These are phyloP conservation scores for Dendryphion nanum DNA, from an alignment of 2,329 filamentous ascomycete genomes.

Conservation along the genomic window DNA sequence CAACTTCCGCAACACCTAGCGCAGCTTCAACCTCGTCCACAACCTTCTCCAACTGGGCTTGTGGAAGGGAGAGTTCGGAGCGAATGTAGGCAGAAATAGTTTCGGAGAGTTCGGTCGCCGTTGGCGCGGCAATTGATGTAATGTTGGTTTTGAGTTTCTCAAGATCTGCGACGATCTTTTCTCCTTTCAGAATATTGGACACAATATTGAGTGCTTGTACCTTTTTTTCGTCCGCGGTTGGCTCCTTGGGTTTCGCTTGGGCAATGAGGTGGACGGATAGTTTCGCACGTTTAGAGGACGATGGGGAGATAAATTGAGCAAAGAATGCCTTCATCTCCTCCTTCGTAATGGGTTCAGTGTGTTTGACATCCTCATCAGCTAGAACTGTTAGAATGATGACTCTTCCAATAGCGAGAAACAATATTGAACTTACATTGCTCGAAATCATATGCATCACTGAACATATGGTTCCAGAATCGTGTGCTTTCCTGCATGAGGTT, in stretches of 20 bases:
- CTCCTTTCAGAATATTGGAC: conserved; percentile 46
- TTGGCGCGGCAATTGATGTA: conserved; percentile 45
- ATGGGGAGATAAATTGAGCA: conserved; percentile 69
- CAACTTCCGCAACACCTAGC: conserved; percentile 38
- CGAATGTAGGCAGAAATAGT: conserved; percentile 51
- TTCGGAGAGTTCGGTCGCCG: conserved; percentile 46
- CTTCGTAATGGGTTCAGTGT: conserved; percentile 74
- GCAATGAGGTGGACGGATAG: conserved; percentile 80
- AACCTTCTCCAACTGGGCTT: conserved; percentile 50
- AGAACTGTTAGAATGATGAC: too few relatives aligned
- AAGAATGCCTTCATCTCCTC: conserved; percentile 78
- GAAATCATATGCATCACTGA: conserved; percentile 86
- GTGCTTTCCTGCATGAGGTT: conserved; percentile 83
- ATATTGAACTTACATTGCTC: conserved; percentile 74
- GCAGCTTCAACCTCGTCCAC: conserved; percentile 51
- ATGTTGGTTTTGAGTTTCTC: conserved; percentile 46
- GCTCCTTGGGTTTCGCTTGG: conserved; percentile 53
- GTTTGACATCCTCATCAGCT: conserved; percentile 74
- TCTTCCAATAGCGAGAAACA: too few relatives aligned
- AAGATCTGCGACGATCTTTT: conserved; percentile 46
- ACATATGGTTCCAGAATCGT: conserved; percentile 82
- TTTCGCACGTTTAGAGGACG: conserved; percentile 74
- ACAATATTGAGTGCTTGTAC: conserved; percentile 39
- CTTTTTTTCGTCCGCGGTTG: conserved; percentile 44
- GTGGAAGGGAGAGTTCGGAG: conserved; percentile 45